A percentile compares a stretch with the other conserved stretches of the same genome.
These are phyloP conservation scores for Lotus japonicus DNA, from an alignment of 306 rosid species.

Conservation along the genomic window DNA sequence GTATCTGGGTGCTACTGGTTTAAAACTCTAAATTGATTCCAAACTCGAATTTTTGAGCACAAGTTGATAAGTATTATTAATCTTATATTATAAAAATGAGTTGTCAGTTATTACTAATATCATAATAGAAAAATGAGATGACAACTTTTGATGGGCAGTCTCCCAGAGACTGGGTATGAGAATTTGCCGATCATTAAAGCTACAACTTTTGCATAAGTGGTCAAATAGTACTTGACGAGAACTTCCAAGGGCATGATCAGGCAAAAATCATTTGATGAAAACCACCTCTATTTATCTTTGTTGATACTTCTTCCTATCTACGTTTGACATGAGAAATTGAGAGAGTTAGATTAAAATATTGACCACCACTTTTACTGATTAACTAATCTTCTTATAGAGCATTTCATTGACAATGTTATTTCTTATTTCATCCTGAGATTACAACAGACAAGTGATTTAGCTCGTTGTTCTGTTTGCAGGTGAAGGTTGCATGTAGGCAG, in stretches of 20 bases:
- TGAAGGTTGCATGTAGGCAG: slow-evolving; percentile 76
- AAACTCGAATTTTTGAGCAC: not conserved
- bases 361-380: not conserved
- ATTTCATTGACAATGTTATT: slow-evolving; percentile 1
- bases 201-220: not conserved
- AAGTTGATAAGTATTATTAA: not conserved
- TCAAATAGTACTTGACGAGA: not conserved
- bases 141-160: not conserved
- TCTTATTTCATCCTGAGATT: not conserved
- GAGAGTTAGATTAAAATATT: not conserved
- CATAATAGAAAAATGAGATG: not conserved
- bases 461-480: slow-evolving; percentile 42
- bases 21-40: not conserved
- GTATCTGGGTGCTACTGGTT: not conserved
- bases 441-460: slow-evolving; percentile 6
- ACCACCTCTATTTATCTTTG: not conserved
- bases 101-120: not conserved
- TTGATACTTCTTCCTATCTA: not conserved
- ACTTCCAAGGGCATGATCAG: not conserved
- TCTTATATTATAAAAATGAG: not conserved
- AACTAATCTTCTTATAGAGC: not conserved
- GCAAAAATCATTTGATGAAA: not conserved
- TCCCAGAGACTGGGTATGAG: not conserved
- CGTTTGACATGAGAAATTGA: not conserved
- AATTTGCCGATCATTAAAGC: not conserved